Percentiles rank a stretch among this genome's conserved stretches.
These are phyloP conservation scores for Ascochyta pisi DNA, from an alignment of 2,329 filamentous ascomycete species.

Conservation along the genomic window DNA sequence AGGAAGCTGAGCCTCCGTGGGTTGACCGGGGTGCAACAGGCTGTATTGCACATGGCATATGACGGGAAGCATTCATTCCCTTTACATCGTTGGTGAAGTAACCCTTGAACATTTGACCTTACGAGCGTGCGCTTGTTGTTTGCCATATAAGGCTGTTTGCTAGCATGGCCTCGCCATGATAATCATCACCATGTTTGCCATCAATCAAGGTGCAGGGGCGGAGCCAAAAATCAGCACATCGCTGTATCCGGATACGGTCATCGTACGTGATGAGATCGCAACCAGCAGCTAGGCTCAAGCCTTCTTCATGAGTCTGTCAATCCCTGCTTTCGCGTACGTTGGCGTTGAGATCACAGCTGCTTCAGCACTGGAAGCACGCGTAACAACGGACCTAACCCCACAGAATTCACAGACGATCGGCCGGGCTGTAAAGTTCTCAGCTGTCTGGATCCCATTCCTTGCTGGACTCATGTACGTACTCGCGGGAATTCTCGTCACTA, in stretches of 20 bases:
- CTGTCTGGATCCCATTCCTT: constrained; percentile 16
- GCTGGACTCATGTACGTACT: constrained; percentile 12
- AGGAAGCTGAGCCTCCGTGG: too few relatives aligned
- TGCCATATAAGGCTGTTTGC: too few relatives aligned
- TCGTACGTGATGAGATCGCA: constrained; percentile 3
- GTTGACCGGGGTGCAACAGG: too few relatives aligned
- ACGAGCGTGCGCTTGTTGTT: too few relatives aligned
- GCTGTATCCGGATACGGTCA: not conserved
- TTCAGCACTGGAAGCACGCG: constrained; percentile 40
- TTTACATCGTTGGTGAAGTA: too few relatives aligned
- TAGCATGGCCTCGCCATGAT: constrained; percentile 4
- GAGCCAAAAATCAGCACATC: constrained; percentile 2
- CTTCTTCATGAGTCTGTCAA: constrained; percentile 21
- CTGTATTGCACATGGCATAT: too few relatives aligned
- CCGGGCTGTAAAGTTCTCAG: constrained; percentile 17
- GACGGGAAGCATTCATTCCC: too few relatives aligned
- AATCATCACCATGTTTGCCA: constrained; percentile 17
- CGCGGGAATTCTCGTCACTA: constrained; percentile 12
- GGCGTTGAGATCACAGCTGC: constrained; percentile 46
- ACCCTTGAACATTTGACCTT: too few relatives aligned
- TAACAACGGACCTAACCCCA: not conserved
- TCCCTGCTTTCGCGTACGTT: constrained; percentile 45
- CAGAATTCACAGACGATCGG: not conserved
- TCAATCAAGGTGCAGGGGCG: constrained; percentile 14
- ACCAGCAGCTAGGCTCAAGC: constrained; percentile 13